Base-by-base conservation (phyloP, 2,329 filamentous ascomycete species). In the Juglanconis oblonga region DNA sequence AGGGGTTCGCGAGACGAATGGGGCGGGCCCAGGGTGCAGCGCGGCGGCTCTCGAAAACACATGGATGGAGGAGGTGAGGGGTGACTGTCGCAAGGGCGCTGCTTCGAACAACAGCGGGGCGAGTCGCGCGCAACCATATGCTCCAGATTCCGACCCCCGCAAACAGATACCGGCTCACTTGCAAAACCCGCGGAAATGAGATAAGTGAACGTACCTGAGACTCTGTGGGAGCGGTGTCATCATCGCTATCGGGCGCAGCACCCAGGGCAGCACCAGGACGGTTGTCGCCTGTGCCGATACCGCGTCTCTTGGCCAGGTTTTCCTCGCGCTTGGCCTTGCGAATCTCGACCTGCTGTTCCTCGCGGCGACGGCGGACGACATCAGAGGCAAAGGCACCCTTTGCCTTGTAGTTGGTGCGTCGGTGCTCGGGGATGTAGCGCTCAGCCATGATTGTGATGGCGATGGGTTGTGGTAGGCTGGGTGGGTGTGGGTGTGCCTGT, bases 301-400 rank as follows among this genome's bases (percentile, higher is more conserved):
- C 95, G 83, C 95, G 89, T 79, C 95, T 87, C 87, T 99, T 99
- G 77, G 95, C 95, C 74, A 99, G 81, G 80, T 97, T 98, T 82
- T 99, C 95, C 80, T 99, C 95, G 74, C 95, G 89, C 87, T 98
- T 98, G 67, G 93, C 91, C 82, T 96, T 97, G 76, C 95, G 89
- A 74, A 99, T 99, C 82, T 99, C 95, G 67, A 99, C 95, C 81
- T 98, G 95, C 79, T 97, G 93, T 80, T 99, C 95, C 77, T 99
- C 95, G 74, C 95, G 95, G 75, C 95, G 95, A 73, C 95, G 93
- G 75, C 95, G 92, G 67, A 99, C 89, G 82, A 99, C 95, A 77
- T 99, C 95, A 71, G 94, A 94, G 87, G 97, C 97, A 85, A 99
- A 98, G 72, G 92, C 92, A 79, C 91, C 94, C 86, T 97, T 97